Base-by-base conservation (phyloP, 345 rosid genomes). In the Acer negundo region DNA sequence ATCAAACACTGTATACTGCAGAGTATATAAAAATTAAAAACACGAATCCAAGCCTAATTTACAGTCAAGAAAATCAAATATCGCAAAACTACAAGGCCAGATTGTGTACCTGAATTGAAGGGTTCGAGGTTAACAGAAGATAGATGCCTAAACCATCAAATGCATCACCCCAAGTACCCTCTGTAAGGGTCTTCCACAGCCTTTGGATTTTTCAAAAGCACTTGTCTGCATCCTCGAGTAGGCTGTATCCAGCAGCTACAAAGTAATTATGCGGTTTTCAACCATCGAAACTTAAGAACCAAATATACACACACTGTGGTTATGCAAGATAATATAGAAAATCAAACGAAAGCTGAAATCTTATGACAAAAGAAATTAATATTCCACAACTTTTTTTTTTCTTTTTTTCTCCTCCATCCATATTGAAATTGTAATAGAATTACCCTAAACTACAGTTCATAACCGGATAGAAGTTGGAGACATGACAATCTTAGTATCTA, bases 61-160 rank as follows among this genome's bases (percentile, higher is more conserved):
- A 26, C 28, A 26, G 28, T 26, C 28, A 1, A 26, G 28, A 26
- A 26, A 26, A 26, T 26, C 28, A 26, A 26, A 26, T 26, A 26
- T 26, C 28, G 28, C 28, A 1, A 26, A 26, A 26, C 28, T 26
- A 26, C 28, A 26, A 26, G 28, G 28, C 28, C 2, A 26, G 28
- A 1, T 26, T 26, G 28, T 26, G 28, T 26, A 26, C 28, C 28
- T 26, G 28, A 26, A 26, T 26, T 26, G 28, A 26, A 26, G 28
- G 28, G 28, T 26, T 26, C 28, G 26, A 24, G 26, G 26, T 24
- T 24, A 24, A 24, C 26, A 91, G 72, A 84, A 91, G 93, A 76
- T 91, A 89, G 79, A 88, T 88, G 82, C 95, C 89, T 49, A 89
- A 90, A 79, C 97, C 95, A 82, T 89, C 95, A 81, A 85, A 89